Conservation (phyloP, 805 yeast species). For the Ogataea minuta region DNA sequence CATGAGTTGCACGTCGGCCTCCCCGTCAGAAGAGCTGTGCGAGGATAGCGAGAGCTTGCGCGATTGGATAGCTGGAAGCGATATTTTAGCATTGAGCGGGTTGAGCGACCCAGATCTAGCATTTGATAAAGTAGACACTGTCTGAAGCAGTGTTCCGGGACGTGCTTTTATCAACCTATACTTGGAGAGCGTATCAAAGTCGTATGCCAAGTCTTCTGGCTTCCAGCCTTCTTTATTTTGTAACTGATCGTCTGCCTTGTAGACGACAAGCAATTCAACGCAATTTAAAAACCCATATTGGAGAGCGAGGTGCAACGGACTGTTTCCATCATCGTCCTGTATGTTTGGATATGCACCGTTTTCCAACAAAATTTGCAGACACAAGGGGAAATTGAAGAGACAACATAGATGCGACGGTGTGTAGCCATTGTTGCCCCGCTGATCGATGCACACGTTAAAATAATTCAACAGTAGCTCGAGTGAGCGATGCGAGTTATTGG, state of each 20-base stretch:
- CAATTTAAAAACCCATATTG: constrained; percentile 64
- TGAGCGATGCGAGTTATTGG: constrained; percentile 55
- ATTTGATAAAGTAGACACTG: constrained; percentile 21
- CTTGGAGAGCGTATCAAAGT: constrained; percentile 47
- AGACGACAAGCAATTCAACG: constrained; percentile 48
- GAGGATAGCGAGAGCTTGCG: constrained; percentile 21
- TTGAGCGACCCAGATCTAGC: constrained; percentile 9
- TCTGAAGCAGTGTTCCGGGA: constrained; percentile 25
- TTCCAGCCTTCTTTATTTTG: constrained; percentile 62
- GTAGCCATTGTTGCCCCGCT: constrained; percentile 44
- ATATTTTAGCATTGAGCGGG: constrained; percentile 8
- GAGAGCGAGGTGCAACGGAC: constrained; percentile 82
- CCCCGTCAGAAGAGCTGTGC: constrained; percentile 13
- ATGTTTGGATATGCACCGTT: constrained; percentile 75
- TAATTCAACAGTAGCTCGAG: constrained; percentile 71
- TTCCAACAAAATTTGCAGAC: constrained; percentile 62
- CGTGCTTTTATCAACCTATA: constrained; percentile 33
- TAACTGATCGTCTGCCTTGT: constrained; percentile 47
- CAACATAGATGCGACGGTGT: constrained; percentile 74
- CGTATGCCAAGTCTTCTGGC: constrained; percentile 59
- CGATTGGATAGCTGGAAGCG: constrained; percentile 19
- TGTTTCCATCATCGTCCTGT: constrained; percentile 72
- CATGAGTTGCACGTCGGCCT: constrained; percentile 9
- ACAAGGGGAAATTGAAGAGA: constrained; percentile 55
- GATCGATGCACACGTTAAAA: constrained; percentile 48